Conservation (phyloP, 495 filamentous ascomycete species). For the Paragyromitra xinjiangensis region DNA sequence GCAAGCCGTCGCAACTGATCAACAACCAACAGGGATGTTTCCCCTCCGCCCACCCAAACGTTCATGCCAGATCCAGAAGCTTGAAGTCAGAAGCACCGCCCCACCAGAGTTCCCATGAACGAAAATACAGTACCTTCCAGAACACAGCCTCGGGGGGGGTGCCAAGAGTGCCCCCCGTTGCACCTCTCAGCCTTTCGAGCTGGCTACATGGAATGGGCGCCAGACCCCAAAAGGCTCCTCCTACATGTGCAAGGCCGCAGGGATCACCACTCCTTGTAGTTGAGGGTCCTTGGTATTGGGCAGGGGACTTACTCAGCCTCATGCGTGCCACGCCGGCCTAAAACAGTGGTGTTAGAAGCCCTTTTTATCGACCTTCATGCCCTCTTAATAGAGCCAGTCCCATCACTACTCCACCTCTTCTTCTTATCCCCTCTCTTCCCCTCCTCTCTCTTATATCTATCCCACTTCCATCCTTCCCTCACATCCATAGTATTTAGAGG, state of each 20-base stretch:
- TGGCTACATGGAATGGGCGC: constrained; percentile 12
- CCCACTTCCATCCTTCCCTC: background rate
- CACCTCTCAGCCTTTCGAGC: constrained; percentile 17
- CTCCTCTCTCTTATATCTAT: constrained; percentile 12
- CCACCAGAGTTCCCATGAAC: constrained; percentile 1
- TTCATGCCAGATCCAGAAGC: background rate
- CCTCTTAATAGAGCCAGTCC: constrained; percentile 8
- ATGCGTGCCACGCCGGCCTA: constrained; percentile 27
- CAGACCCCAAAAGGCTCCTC: background rate
- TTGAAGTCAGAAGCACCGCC: constrained; percentile 19
- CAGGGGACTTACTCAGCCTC: constrained; percentile 44
- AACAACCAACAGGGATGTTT: constrained; percentile 11
- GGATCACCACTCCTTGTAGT: background rate
- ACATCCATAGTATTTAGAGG: background rate
- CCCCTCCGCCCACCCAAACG: background rate
- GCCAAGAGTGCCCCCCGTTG: constrained; percentile 12
- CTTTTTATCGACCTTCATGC: constrained; percentile 12
- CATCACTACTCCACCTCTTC: constrained; percentile 5
- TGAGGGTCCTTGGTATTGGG: constrained; percentile 14
- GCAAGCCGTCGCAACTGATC: constrained; percentile 19
- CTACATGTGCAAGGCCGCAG: constrained; percentile 10
- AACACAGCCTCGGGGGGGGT: constrained; percentile 23
- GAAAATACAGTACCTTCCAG: constrained; percentile 24
- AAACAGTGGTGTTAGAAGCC: constrained; percentile 11
- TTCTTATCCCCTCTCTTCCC: constrained; percentile 30